Evolutionary conservation across 2,329 filamentous ascomycete species (phyloP), one percentile per base, ranked within the genome.

Genomic region (Pseudocercospora cruenta): DNA sequence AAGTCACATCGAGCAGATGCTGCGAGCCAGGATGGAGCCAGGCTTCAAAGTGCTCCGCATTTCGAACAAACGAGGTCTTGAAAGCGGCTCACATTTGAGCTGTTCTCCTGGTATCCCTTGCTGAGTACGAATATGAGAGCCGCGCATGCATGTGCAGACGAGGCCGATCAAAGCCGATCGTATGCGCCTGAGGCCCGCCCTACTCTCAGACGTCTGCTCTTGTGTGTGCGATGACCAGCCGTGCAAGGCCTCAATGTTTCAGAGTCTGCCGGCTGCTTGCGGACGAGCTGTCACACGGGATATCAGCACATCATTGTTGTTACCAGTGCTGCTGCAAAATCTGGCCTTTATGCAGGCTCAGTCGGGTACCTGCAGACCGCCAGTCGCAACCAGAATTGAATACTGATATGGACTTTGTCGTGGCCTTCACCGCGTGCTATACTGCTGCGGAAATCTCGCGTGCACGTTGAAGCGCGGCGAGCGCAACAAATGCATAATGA

Each of bases 351-450:
- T 28, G 24, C 21, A 28, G 22, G n/a, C 24, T 33, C 51, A 12
- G 28, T 39, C 49, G 64, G 64, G 33, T 66, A 61, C 60, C 49
- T 61, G 60, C 64, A 67, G 60, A 63, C 60, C 64, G 57, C 55
- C 16, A 55, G 51, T 55, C 51, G 22, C 22, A n/a, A n/a, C 24
- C 24, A 55, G 51, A 55, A 16, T 24, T 9, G 2, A 14, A 55
- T 55, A 22, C 16, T 51, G 47, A 51, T 14, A 51, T 22, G 12
- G 22, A 51, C 4, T 4, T 12, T 51, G 47, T 26, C 9, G 19
- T 14, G 47, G 22, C 47, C 19, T 26, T 51, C 47, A 49, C 12
- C 22, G 16, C 19, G 22, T 49, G 45, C 45, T 10, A 24, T 22
- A 1, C 19, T 21, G 22, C n/a, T 24, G 22, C 45, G 45, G 10